Evolutionary conservation across 2,329 filamentous ascomycete species (phyloP).

Genomic region (Neonectria ditissima): DNA sequence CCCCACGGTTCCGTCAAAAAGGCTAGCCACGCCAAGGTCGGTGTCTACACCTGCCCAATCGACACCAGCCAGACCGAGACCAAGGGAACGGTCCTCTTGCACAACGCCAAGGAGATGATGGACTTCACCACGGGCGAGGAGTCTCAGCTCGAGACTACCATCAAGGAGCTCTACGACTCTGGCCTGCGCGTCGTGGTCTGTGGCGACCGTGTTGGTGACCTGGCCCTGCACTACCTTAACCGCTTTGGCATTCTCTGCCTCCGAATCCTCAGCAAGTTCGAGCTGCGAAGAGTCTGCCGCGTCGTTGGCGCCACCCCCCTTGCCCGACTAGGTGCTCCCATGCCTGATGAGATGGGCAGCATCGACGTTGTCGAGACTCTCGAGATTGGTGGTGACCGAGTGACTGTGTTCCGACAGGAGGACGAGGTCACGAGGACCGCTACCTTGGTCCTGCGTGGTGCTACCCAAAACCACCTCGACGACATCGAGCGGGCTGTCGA

Average conservation of each 20-base stretch:
- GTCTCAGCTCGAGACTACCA: slow-evolving; percentile 84
- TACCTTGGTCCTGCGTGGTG: slow-evolving; percentile 92
- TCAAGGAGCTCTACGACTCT: slow-evolving; percentile 97
- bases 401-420: slow-evolving; percentile 98
- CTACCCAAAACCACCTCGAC: slow-evolving; percentile 97
- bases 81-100: slow-evolving; percentile 95
- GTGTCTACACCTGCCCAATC: slow-evolving; percentile 95
- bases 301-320: slow-evolving; percentile 97
- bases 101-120: slow-evolving; percentile 99
- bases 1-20: slow-evolving; percentile 95
- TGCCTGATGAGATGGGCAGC: slow-evolving; percentile 99
- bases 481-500: slow-evolving; percentile 97
- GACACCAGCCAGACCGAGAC: slow-evolving; percentile 97
- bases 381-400: slow-evolving; percentile 97
- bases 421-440: slow-evolving; percentile 91
- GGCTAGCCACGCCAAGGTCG: slow-evolving; percentile 92
- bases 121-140: slow-evolving; percentile 99
- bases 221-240: slow-evolving; percentile 98
- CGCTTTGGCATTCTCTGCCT: slow-evolving; percentile 95
- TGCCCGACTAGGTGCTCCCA: slow-evolving; percentile 92
- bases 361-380: slow-evolving; percentile 96
- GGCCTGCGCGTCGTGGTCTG: slow-evolving; percentile 92
- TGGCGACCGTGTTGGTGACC: slow-evolving; percentile 92
- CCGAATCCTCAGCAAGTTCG: slow-evolving; percentile 98
- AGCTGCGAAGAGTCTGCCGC: slow-evolving; percentile 92